Evolutionary conservation across 805 yeast genomes (phyloP), one percentile per base, ranked within the genome.

Genomic region (Vanderwaltozyma tropicalis): DNA sequence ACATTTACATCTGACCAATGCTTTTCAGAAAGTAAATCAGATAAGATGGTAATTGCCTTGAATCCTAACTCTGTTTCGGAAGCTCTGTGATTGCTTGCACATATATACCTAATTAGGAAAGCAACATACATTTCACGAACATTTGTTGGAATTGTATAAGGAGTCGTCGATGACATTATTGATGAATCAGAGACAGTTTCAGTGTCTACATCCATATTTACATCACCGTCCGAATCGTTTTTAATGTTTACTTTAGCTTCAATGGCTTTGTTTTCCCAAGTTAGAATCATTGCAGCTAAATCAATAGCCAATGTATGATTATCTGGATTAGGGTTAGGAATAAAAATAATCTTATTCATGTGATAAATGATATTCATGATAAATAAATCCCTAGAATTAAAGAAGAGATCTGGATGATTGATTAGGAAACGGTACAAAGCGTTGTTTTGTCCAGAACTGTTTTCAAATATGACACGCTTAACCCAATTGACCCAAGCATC

Each of bases 1-100:
- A 92, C 87, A n/a, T 79, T 72, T 6, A 86, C 94, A 47, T 86
- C 95, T 0, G 85, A 71, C 97, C 97, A 89, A 43, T 74, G 76
- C 0, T 70, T 71, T 3, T 83, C 76, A 9, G 85, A 76, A 39
- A 88, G 63, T 12, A 89, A 65, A 37, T 76, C 78, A 38, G 82
- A 78, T 34, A 92, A 64, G 10, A 87, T 78, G n/a, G 76, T 77
- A 36, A 92, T 60, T 0, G 95, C 92, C 33, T 85, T 74, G 41
- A 78, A 78, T 12, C 95, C 94, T 3, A 86, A 62, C 39, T 82
- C 87, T 48, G 78, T 78, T 44, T 87, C 95, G 0, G 92, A 75
- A 0, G 89, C 87, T 44, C 92, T 70, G 41, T 82, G 88, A 2
- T 84, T 84, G 39, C 86, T 78, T 29, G 87, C 76, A 57, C 97